phyloP scores from a whole-genome alignment of 306 rosid genomes.

The Cucurbita pepo region DNA sequence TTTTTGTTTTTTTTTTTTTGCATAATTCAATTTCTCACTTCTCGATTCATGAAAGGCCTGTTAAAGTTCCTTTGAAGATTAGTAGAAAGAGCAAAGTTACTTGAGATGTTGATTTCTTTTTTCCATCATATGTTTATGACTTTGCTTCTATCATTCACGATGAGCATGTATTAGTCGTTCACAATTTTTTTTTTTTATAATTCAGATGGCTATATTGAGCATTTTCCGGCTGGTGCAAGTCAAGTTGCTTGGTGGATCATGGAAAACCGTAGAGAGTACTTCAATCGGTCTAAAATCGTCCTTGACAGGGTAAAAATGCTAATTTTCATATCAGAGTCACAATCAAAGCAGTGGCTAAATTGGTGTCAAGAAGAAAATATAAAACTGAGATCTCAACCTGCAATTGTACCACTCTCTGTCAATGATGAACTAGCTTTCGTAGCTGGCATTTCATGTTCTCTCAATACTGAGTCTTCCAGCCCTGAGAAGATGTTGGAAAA shows the following conservation, averaged over 20 bases:
- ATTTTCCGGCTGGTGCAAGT: slow-evolving; percentile 68
- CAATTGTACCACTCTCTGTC: slow-evolving; percentile 60
- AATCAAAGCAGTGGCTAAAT: slow-evolving; percentile 60
- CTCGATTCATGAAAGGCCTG: neutral
- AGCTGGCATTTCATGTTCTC: slow-evolving; percentile 65
- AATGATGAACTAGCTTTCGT: slow-evolving; percentile 69
- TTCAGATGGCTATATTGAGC: slow-evolving; percentile 64
- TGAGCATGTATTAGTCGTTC: neutral
- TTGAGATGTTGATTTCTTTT: no score
- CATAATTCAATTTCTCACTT: neutral
- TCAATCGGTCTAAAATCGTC: slow-evolving; percentile 55
- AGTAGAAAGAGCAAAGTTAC: neutral
- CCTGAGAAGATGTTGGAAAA: slow-evolving; percentile 45
- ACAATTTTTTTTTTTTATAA: neutral
- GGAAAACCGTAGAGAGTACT: slow-evolving; percentile 85
- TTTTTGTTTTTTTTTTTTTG: neutral
- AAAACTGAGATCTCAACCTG: slow-evolving; percentile 46
- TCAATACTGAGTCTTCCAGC: slow-evolving; percentile 61
- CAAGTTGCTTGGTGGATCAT: slow-evolving; percentile 94
- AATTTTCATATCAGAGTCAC: slow-evolving; percentile 58
- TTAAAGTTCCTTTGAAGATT: neutral
- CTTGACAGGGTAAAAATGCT: slow-evolving; percentile 55
- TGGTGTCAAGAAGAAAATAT: slow-evolving; percentile 75
- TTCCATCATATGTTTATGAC: neutral
- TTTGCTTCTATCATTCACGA: neutral